Evolutionary conservation across 208 protist species (phyloP), one percentile per base, ranked within the genome.

Genomic region (Leishmania amazonensis): DNA sequence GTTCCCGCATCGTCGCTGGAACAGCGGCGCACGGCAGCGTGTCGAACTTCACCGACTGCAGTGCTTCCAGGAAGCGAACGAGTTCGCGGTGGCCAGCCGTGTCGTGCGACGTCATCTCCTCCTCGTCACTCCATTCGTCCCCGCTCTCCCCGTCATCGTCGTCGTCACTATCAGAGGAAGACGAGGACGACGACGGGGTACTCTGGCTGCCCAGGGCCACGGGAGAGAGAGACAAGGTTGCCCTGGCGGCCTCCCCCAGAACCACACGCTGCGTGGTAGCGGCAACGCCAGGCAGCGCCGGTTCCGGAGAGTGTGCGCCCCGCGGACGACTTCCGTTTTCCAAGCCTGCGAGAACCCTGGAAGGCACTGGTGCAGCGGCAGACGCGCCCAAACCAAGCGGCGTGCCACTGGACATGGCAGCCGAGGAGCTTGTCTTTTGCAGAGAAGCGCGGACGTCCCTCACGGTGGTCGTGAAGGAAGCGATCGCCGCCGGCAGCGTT

Each of bases 21-120:
- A 90, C 85, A 0, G 80, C 75, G 0, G 91, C 89, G 51, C 79
- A 73, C 1, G 91, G 88, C 2, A 93, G 89, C 42, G 85, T 67
- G 35, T 95, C 89, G 31, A 86, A 85, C 64, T 83, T 80, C 49
- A 87, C 84, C 1, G 81, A 81, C 70, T 90, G 86, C 71, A 93
- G 74, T n/a, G 79, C 72, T 57, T 91, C 84, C n/a, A 95, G 64
- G 58, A 93, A 91, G 45, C 62, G 64, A 7, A 92, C 89, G 35
- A 93, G 84, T 54, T 90, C 86, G 35, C 76, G 77, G 80, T 90
- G 85, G 40, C 80, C 78, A 35, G 65, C 60, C 4, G 74, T 21
- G 65, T 80, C 81, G 58, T n/a, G n/a, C 47, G 77, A n/a, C 3
- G 68, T 70, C 60, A 51, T 21, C 62, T 83, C 72, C 75, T 81